Conservation (phyloP, 2,329 filamentous ascomycete genomes). For the Sporothrix brunneoviolacea region DNA sequence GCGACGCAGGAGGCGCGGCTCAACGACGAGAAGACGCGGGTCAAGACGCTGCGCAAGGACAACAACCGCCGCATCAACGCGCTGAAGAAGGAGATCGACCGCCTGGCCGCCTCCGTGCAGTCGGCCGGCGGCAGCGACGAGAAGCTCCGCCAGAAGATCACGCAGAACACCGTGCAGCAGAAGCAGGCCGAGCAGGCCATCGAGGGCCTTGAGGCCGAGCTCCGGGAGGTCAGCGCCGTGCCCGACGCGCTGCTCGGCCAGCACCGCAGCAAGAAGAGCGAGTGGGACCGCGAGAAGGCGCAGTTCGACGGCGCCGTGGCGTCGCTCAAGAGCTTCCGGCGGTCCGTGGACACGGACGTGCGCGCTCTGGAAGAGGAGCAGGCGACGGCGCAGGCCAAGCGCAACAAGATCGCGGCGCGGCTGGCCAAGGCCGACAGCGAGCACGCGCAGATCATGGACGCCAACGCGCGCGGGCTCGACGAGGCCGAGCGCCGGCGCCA, state of each 20-base stretch:
- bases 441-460: constrained; percentile 61
- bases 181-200: constrained; percentile 45
- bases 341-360: constrained; percentile 55
- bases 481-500: constrained; percentile 55
- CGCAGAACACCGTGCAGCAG: constrained; percentile 68
- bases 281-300: constrained; percentile 48
- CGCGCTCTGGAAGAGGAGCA: constrained; percentile 59
- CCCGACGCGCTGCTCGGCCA: constrained; percentile 55
- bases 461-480: constrained; percentile 58
- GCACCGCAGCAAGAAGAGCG: constrained; percentile 48
- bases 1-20: constrained; percentile 64
- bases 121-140: constrained; percentile 69
- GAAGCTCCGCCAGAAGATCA: constrained; percentile 65
- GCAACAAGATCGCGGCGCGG: constrained; percentile 64
- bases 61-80: constrained; percentile 63
- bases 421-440: constrained; percentile 68
- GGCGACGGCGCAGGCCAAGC: constrained; percentile 56
- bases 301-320: constrained; percentile 53
- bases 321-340: constrained; percentile 51
- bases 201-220: constrained; percentile 43
- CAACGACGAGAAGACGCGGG: constrained; percentile 59
- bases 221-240: constrained; percentile 58
- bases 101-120: constrained; percentile 57
- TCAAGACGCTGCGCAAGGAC: constrained; percentile 67
- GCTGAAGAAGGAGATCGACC: constrained; percentile 68